These are phyloP conservation scores for Hypoxylon sp. DNA, from an alignment of 2,329 filamentous ascomycete genomes.

Conservation along the genomic window DNA sequence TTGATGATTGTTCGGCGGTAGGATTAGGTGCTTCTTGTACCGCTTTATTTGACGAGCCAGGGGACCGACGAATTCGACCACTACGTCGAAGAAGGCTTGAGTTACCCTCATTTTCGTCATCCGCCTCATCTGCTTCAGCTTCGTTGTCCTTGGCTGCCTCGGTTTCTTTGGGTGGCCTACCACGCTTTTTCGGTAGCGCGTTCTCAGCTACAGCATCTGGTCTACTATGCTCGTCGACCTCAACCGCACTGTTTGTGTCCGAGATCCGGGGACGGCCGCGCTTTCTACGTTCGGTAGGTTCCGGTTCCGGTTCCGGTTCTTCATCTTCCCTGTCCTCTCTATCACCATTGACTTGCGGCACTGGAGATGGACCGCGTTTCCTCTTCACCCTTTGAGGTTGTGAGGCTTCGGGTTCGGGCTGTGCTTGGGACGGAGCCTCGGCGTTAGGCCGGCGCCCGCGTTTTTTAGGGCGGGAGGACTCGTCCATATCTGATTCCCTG, in stretches of 20 bases:
- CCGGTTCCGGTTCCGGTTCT: conserved; percentile 15
- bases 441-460: conserved; percentile 47
- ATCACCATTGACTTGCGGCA: conserved; percentile 15
- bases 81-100: conserved; percentile 50
- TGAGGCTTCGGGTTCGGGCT: conserved; percentile 42
- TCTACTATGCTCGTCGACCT: conserved; percentile 21
- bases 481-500: conserved; percentile 41
- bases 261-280: conserved; percentile 51
- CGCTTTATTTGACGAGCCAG: conserved; percentile 14
- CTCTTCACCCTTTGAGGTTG: conserved; percentile 42
- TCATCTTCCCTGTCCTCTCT: conserved; percentile 14
- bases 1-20: conserved; percentile 9
- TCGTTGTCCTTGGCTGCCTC: conserved; percentile 33
- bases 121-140: conserved; percentile 51
- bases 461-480: conserved; percentile 46
- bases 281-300: conserved; percentile 43
- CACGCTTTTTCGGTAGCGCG: conserved; percentile 28
- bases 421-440: conserved; percentile 21
- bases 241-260: conserved; percentile 35
- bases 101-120: conserved; percentile 52
- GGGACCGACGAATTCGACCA: conserved; percentile 43
- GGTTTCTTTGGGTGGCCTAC: conserved; percentile 36
- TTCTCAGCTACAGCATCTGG: conserved; percentile 19
- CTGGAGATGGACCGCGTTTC: conserved; percentile 51
- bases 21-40: conserved; percentile 17